Evolutionary conservation across 306 rosid species (phyloP).

Genomic region (Citrullus amarus): DNA sequence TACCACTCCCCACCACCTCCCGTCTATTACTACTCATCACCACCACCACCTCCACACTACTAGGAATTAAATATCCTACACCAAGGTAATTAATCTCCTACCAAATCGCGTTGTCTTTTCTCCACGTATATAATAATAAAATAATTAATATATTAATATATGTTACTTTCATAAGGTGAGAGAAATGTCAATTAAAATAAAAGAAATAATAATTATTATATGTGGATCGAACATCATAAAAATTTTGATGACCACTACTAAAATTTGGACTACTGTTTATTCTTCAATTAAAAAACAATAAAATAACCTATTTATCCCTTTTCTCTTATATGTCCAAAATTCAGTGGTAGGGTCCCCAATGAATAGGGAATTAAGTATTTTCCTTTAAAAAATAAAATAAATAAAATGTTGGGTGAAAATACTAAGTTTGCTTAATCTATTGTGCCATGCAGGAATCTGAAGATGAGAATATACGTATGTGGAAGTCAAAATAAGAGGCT

Average conservation of each 20-base stretch:
- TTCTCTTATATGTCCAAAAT: no score
- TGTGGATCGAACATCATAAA: background rate
- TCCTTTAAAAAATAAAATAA: background rate
- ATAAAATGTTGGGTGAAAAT: no score
- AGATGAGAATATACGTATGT: background rate
- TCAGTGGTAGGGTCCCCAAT: background rate
- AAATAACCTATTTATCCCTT: no score
- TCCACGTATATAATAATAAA: background rate
- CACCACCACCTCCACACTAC: conserved; percentile 11
- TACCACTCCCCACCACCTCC: background rate
- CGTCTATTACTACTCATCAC: background rate
- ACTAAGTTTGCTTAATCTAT: background rate
- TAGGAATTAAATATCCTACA: background rate
- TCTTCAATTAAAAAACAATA: no score
- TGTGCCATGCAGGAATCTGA: background rate
- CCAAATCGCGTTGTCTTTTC: background rate
- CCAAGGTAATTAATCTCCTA: background rate
- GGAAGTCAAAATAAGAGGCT: background rate
- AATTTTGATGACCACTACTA: background rate
- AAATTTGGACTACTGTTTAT: background rate
- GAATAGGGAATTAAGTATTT: background rate
- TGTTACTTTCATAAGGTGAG: background rate
- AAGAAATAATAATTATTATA: background rate
- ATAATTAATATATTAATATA: background rate
- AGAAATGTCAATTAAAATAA: background rate